A percentile compares a stretch with the other conserved stretches of the same genome.
These are phyloP conservation scores for Talaromyces sp. DNA, from an alignment of 2,329 filamentous ascomycete species.

Conservation along the genomic window DNA sequence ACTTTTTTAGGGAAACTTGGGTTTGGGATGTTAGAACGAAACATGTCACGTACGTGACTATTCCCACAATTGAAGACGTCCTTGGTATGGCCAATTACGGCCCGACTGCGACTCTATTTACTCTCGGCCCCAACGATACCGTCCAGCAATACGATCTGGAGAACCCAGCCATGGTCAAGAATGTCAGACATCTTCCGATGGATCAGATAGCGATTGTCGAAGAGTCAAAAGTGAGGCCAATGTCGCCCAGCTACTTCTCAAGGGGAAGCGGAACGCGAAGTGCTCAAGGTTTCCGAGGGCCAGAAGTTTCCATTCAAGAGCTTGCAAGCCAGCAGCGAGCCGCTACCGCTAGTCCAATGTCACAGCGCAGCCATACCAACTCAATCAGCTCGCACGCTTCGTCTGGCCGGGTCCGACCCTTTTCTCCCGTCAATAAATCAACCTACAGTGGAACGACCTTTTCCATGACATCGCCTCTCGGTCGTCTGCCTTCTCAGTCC, in stretches of 20 bases:
- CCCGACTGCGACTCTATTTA: slow-evolving; percentile 87
- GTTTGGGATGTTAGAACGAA: slow-evolving; percentile 99
- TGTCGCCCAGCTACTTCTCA: slow-evolving; percentile 22
- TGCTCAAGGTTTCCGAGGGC: slow-evolving; percentile 20
- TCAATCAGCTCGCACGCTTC: slow-evolving; percentile 61
- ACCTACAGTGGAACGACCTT: slow-evolving; percentile 46
- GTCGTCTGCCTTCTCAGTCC: slow-evolving; percentile 34
- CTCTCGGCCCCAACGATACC: slow-evolving; percentile 78
- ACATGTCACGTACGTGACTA: slow-evolving; percentile 82
- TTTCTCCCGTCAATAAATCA: slow-evolving; percentile 42
- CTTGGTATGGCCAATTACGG: slow-evolving; percentile 83
- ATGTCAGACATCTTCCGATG: slow-evolving; percentile 79
- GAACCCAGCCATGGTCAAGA: slow-evolving; percentile 75
- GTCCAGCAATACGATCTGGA: slow-evolving; percentile 96
- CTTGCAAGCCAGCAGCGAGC: slow-evolving; percentile 59
- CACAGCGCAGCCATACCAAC: slow-evolving; percentile 55
- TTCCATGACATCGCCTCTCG: slow-evolving; percentile 38
- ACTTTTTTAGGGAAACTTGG: slow-evolving; percentile 67
- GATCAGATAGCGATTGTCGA: slow-evolving; percentile 77
- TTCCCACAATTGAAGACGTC: slow-evolving; percentile 79
- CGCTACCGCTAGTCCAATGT: slow-evolving; percentile 66
- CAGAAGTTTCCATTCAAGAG: slow-evolving; percentile 64
- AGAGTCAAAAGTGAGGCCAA: slow-evolving; percentile 44
- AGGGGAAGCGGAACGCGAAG: slow-evolving; percentile 29
- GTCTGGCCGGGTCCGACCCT: slow-evolving; percentile 38